Evolutionary conservation across 2,329 filamentous ascomycete genomes (phyloP).

Genomic region (Canariomyces notabilis): DNA sequence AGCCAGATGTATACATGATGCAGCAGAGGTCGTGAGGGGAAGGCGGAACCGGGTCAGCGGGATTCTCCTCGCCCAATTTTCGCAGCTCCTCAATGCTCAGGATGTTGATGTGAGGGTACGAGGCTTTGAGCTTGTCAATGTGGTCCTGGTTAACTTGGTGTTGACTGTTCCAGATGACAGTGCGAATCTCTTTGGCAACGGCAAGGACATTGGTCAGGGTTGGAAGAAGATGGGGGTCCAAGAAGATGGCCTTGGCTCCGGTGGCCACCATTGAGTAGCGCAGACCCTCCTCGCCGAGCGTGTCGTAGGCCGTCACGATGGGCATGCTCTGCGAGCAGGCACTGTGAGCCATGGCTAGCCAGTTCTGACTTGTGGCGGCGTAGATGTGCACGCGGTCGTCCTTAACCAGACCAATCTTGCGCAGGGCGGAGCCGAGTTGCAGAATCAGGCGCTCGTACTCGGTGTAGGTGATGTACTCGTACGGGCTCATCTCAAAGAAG

Average conservation of each 20-base stretch:
- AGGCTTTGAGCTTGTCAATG: conserved; percentile 45
- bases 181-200: conserved; percentile 44
- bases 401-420: conserved; percentile 65
- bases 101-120: conserved; percentile 43
- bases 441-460: conserved; percentile 70
- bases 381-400: conserved; percentile 74
- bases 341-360: conserved; percentile 47
- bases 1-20: conserved; percentile 69
- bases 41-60: conserved; percentile 63
- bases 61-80: conserved; percentile 56
- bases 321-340: conserved; percentile 70
- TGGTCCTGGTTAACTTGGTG: conserved; percentile 47
- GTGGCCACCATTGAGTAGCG: conserved; percentile 71
- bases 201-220: conserved; percentile 51
- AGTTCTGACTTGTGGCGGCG: conserved; percentile 62
- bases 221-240: conserved; percentile 66
- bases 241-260: conserved; percentile 64
- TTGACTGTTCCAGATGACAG: conserved; percentile 53
- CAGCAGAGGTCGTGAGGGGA: conserved; percentile 71
- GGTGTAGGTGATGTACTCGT: conserved; percentile 70
- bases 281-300: conserved; percentile 69
- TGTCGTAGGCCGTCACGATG: conserved; percentile 81
- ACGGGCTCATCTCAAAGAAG: conserved; percentile 77
- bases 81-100: conserved; percentile 48
- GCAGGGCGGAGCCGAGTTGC: conserved; percentile 64